Conservation (phyloP, 805 yeast species). For the Metschnikowia bowlesiae region DNA sequence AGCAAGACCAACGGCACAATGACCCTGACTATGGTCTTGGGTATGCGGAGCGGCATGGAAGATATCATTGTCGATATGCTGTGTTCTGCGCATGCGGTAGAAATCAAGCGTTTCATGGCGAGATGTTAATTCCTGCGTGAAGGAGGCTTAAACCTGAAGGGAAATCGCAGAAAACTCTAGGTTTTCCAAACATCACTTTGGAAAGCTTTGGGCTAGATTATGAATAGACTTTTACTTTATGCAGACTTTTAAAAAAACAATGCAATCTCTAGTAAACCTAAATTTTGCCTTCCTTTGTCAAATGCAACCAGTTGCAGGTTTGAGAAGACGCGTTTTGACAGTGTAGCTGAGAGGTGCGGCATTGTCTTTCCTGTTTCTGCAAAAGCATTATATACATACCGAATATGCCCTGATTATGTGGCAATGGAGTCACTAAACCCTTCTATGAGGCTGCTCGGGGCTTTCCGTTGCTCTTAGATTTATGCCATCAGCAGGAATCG, state of each 20-base stretch:
- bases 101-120: not conserved
- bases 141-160: not conserved
- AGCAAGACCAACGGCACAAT: conserved; percentile 6
- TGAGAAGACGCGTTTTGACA: not conserved
- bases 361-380: not conserved
- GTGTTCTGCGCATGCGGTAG: not conserved
- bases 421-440: not conserved
- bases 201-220: too few species aligned
- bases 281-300: not conserved
- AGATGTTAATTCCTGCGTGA: not conserved
- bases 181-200: too few species aligned
- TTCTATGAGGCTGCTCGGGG: not conserved
- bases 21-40: conserved; percentile 6
- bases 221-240: too few species aligned
- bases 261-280: too few species aligned
- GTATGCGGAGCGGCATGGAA: conserved; percentile 8
- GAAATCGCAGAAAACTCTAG: not conserved
- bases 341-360: not conserved
- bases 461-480: not conserved
- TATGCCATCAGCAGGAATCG: not conserved
- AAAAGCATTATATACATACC: not conserved
- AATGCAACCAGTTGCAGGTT: not conserved
- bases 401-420: not conserved
- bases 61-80: conserved; percentile 8
- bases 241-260: too few species aligned